These are phyloP conservation scores for Phytopythium delawarense DNA, from an alignment of 352 stramenopile species.

Conservation along the genomic window DNA sequence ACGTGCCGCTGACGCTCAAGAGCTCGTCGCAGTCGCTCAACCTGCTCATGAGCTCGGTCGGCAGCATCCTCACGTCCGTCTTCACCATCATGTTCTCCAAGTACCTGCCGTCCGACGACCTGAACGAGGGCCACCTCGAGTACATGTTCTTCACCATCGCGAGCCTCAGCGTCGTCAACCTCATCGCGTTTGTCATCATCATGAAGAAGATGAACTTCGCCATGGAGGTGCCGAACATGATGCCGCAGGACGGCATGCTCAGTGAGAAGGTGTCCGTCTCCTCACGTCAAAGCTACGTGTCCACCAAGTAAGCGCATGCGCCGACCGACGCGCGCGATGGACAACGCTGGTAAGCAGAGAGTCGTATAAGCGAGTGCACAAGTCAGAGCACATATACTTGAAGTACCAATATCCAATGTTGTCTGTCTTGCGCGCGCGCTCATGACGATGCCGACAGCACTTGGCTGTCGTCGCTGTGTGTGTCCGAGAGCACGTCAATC, in stretches of 20 bases:
- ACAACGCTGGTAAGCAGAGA: neutral
- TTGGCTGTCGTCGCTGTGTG: conserved; percentile 2
- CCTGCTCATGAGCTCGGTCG: conserved; percentile 55
- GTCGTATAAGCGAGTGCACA: neutral
- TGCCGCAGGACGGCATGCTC: conserved; percentile 8
- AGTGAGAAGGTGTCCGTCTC: conserved; percentile 17
- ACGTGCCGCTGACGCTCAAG: conserved; percentile 51
- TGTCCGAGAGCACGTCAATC: conserved; percentile 1
- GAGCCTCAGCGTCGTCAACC: conserved; percentile 43
- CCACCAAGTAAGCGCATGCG: conserved; percentile 14
- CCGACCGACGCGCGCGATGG: too few species aligned
- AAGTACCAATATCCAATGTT: neutral
- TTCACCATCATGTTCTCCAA: conserved; percentile 65
- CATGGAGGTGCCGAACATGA: conserved; percentile 16
- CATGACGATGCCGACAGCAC: conserved; percentile 2
- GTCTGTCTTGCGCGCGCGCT: neutral
- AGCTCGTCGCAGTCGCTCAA: conserved; percentile 54
- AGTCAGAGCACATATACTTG: neutral
- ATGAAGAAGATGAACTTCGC: conserved; percentile 66
- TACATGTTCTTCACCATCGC: conserved; percentile 69
- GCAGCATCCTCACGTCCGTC: conserved; percentile 49
- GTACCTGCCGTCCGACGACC: conserved; percentile 42
- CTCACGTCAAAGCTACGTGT: conserved; percentile 18
- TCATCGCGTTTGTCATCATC: conserved; percentile 38
- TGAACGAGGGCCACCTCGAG: conserved; percentile 63